Conservation (phyloP, 768 basidiomycete genomes). For the Suillus fuscotomentosus region DNA sequence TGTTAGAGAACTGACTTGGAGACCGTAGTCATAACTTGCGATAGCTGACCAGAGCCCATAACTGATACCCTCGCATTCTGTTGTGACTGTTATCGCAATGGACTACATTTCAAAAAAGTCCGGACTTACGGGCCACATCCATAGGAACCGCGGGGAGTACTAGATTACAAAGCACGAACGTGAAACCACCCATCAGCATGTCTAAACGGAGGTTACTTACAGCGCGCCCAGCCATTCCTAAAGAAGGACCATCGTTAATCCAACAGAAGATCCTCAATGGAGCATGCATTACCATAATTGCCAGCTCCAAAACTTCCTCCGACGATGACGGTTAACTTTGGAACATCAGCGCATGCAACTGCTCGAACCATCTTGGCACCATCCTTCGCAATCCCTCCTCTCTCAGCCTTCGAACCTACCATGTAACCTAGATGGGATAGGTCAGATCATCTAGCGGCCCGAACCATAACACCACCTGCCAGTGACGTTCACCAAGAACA, state of each 20-base stretch:
- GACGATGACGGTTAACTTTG: constrained; percentile 90
- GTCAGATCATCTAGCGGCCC: constrained; percentile 7
- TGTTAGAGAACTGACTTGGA: constrained; percentile 56
- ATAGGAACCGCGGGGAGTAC: constrained; percentile 94
- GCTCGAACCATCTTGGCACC: constrained; percentile 96
- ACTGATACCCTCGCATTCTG: constrained; percentile 92
- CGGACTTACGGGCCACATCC: constrained; percentile 92
- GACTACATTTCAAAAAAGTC: constrained; percentile 1
- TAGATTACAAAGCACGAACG: constrained; percentile 25
- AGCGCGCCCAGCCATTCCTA: constrained; percentile 91
- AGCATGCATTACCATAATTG: constrained; percentile 68
- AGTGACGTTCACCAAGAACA: constrained; percentile 96
- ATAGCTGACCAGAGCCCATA: constrained; percentile 93
- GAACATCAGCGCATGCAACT: constrained; percentile 90
- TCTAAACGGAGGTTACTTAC: constrained; percentile 42
- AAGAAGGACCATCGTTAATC: constrained; percentile 12
- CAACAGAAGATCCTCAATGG: background rate
- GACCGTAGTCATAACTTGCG: constrained; percentile 89
- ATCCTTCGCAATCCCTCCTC: constrained; percentile 93
- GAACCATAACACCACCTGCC: constrained; percentile 37
- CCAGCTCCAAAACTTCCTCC: constrained; percentile 95
- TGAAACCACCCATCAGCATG: constrained; percentile 1
- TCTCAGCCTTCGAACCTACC: constrained; percentile 95
- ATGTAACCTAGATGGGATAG: constrained; percentile 64
- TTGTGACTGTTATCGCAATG: background rate